Evolutionary conservation across 1,139 yeast genomes (phyloP).

Genomic region (Pichia sp.): DNA sequence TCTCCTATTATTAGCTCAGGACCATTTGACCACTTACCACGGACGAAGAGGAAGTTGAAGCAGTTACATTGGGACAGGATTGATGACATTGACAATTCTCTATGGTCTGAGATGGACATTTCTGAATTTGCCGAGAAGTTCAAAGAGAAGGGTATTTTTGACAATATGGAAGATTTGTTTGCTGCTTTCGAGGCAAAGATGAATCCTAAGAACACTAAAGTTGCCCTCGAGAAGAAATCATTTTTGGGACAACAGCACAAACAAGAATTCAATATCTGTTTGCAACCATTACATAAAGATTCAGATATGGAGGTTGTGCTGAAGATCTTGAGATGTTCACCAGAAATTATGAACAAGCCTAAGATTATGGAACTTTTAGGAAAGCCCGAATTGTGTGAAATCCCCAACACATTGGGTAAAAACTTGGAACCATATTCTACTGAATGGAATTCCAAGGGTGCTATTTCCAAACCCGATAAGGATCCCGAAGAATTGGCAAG

Average conservation of each 20-base stretch:
- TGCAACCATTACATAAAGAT: conserved; percentile 67
- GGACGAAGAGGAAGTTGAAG: conserved; percentile 72
- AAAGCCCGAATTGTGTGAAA: conserved; percentile 62
- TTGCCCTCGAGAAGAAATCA: conserved; percentile 44
- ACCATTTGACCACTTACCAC: conserved; percentile 57
- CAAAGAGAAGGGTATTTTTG: conserved; percentile 62
- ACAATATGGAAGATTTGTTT: conserved; percentile 66
- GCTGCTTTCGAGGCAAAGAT: conserved; percentile 72
- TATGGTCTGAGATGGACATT: conserved; percentile 51
- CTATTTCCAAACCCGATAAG: conserved; percentile 51
- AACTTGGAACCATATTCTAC: conserved; percentile 67
- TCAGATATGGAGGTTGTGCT: conserved; percentile 56
- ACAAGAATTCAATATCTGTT: conserved; percentile 86
- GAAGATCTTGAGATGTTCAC: conserved; percentile 66
- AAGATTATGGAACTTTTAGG: conserved; percentile 80
- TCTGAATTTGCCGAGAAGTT: conserved; percentile 53
- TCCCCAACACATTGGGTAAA: conserved; percentile 59
- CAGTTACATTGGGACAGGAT: conserved; percentile 83
- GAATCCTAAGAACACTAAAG: conserved; percentile 33
- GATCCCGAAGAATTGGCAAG: conserved; percentile 70
- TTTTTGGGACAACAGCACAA: conserved; percentile 76
- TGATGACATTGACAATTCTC: conserved; percentile 55
- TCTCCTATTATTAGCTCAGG: conserved; percentile 31
- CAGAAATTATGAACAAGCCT: conserved; percentile 56
- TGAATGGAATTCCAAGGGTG: conserved; percentile 37